Evolutionary conservation across 2,329 filamentous ascomycete species (phyloP).

Genomic region (Cryoendolithus antarcticus): DNA sequence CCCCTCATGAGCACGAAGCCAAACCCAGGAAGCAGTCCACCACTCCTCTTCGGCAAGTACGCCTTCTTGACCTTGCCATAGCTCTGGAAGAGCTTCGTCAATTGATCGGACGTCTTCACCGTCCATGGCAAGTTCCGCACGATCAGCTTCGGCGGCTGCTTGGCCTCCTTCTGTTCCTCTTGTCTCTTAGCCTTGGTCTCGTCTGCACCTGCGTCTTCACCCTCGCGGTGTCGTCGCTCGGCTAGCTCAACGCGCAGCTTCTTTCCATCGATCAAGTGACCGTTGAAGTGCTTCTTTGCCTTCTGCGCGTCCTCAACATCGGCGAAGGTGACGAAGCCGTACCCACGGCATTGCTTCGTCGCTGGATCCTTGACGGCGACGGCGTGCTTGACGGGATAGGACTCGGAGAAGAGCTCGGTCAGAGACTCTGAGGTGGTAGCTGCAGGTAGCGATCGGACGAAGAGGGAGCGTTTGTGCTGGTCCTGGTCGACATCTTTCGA

Average conservation of each 20-base stretch:
- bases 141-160: conserved; percentile 70
- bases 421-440: conserved; percentile 69
- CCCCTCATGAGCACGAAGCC: conserved; percentile 85
- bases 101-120: conserved; percentile 72
- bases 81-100: conserved; percentile 66
- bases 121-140: conserved; percentile 97
- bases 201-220: conserved; percentile 20
- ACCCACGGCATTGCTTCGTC: conserved; percentile 81
- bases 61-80: conserved; percentile 87
- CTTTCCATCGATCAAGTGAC: conserved; percentile 62
- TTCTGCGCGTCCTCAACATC: conserved; percentile 80
- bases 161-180: conserved; percentile 49
- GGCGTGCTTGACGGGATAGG: conserved; percentile 90
- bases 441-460: conserved; percentile 75
- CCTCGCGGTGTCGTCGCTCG: conserved; percentile 64
- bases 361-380: conserved; percentile 77
- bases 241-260: conserved; percentile 80
- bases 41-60: conserved; percentile 67
- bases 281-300: conserved; percentile 71
- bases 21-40: conserved; percentile 62
- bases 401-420: conserved; percentile 82
- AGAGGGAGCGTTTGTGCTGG: conserved; percentile 45
- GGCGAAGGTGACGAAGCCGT: conserved; percentile 93
- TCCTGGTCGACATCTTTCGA: conserved; percentile 7
- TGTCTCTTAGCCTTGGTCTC: conserved; percentile 54